phyloP scores from a whole-genome alignment of 805 yeast species.

The Candida wancherniae region DNA sequence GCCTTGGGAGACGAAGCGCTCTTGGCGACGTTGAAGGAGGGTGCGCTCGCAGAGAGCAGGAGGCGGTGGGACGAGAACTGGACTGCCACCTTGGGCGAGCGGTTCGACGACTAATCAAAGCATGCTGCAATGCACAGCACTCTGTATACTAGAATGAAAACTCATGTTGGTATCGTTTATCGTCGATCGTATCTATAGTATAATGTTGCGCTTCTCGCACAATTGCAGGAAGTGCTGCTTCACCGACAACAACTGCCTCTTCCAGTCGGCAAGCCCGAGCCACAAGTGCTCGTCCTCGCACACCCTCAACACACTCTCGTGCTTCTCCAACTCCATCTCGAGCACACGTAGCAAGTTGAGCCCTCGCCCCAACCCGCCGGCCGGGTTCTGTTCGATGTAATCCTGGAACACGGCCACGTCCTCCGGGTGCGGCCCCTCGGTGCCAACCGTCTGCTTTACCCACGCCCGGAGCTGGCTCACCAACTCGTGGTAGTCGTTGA shows the following conservation, averaged over 20 bases:
- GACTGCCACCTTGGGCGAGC: slow-evolving; percentile 46
- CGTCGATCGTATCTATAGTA: too few relatives aligned
- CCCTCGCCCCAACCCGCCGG: slow-evolving; percentile 6
- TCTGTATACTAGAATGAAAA: too few relatives aligned
- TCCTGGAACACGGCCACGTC: slow-evolving; percentile 11
- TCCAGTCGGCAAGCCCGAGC: slow-evolving; percentile 22
- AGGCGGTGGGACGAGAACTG: slow-evolving; percentile 76
- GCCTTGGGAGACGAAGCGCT: slow-evolving; percentile 28
- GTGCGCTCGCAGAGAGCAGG: slow-evolving; percentile 70
- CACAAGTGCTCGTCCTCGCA: slow-evolving; percentile 2
- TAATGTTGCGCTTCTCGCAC: slow-evolving; percentile 7
- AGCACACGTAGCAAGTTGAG: slow-evolving; percentile 6
- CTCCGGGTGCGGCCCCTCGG: slow-evolving; percentile 16
- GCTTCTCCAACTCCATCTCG: slow-evolving; percentile 3
- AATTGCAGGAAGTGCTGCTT: slow-evolving; percentile 3
- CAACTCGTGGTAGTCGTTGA: slow-evolving; percentile 5
- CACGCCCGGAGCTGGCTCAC: slow-evolving; percentile 10
- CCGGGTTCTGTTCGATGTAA: slow-evolving; percentile 4
- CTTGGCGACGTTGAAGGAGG: slow-evolving; percentile 45
- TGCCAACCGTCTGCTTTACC: slow-evolving; percentile 11
- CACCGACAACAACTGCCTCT: slow-evolving; percentile 5
- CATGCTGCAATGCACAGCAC: too few relatives aligned
- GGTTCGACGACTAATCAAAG: too few relatives aligned
- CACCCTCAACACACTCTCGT: slow-evolving; percentile 7
- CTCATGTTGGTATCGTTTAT: too few relatives aligned